Base-by-base conservation (phyloP, 2,329 filamentous ascomycete species). In the Coniella vitis region DNA sequence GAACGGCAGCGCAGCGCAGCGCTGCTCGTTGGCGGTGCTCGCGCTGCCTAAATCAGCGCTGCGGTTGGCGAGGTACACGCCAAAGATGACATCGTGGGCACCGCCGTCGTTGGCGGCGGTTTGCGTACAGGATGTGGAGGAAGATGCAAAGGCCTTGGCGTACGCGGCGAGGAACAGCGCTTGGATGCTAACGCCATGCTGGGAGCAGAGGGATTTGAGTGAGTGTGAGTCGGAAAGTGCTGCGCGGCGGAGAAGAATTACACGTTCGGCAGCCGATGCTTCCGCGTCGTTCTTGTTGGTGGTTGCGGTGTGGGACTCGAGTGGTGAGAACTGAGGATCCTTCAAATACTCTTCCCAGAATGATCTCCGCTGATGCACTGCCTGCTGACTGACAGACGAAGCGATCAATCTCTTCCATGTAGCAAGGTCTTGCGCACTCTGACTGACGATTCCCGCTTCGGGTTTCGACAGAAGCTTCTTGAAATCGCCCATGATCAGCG, bases 1-100 rank as follows among this genome's bases (percentile, higher is more conserved):
- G 29, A 80, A 83, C 0, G 75, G 57, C 2, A 78, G 67, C 1
- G 81, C 61, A 3, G 73, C 68, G 3, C 74, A 29, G 25, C 25
- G 25, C 25, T 10, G 10, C 10, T 29, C n/a, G n/a, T n/a, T n/a
- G n/a, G n/a, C n/a, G n/a, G n/a, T 29, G 5, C 25, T 29, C 25
- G 25, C n/a, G 25, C 10, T 10, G 25, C 25, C 25, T 5, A 29
- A 5, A 5, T 29, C 67, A 8, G 74, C 69, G 0, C 76, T 74
- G 45, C 89, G 78, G 62, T 94, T 95, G 37, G 89, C 87, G 8
- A 95, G 76, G 63, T 95, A 96, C 19, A 95, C 66, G 2, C 90
- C 90, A 44, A 95, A 74, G 0, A 88, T 67, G 2, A 87, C 64
- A 35, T 78, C 69, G 3, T 50, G 8, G 4, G 48, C 13, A 5